These are phyloP conservation scores for Chalciporus sp. DNA, from an alignment of 1,284 basidiomycete species.

Conservation along the genomic window DNA sequence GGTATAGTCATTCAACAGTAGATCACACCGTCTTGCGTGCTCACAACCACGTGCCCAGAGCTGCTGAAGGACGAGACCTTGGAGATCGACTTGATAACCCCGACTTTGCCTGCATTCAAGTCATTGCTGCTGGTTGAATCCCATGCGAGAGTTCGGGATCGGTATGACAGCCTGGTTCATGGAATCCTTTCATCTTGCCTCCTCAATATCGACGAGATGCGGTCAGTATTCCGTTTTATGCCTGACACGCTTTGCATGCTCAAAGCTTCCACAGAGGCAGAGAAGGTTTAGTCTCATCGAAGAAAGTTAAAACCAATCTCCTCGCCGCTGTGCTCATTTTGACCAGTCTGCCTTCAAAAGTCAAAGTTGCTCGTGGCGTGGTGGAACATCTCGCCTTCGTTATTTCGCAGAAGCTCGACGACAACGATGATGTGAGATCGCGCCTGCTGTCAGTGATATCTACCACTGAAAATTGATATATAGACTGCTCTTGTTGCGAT, in stretches of 20 bases:
- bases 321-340: slow-evolving; percentile 85
- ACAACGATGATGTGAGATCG: slow-evolving; percentile 63
- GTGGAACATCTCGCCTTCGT: slow-evolving; percentile 87
- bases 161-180: slow-evolving; percentile 71
- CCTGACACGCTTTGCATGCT: slow-evolving; percentile 1
- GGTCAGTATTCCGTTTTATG: slow-evolving; percentile 50
- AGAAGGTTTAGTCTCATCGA: slow-evolving; percentile 72
- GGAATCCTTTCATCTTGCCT: slow-evolving; percentile 86
- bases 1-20: slow-evolving; percentile 46
- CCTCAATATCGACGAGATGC: slow-evolving; percentile 88
- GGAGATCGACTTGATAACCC: slow-evolving; percentile 76
- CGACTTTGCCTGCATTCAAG: slow-evolving; percentile 81
- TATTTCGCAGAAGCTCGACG: slow-evolving; percentile 76
- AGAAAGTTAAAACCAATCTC: slow-evolving; percentile 92
- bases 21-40: slow-evolving; percentile 1
- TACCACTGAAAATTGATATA: slow-evolving; percentile 28
- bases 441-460: neutral
- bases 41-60: slow-evolving; percentile 45
- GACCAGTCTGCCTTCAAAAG: slow-evolving; percentile 72
- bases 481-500: slow-evolving; percentile 82
- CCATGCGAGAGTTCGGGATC: slow-evolving; percentile 39
- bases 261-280: slow-evolving; percentile 58
- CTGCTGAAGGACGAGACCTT: slow-evolving; percentile 83
- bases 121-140: slow-evolving; percentile 61
- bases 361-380: slow-evolving; percentile 73